Conservation (phyloP, 139 green algal genomes). For the Desmodesmus armatus region DNA sequence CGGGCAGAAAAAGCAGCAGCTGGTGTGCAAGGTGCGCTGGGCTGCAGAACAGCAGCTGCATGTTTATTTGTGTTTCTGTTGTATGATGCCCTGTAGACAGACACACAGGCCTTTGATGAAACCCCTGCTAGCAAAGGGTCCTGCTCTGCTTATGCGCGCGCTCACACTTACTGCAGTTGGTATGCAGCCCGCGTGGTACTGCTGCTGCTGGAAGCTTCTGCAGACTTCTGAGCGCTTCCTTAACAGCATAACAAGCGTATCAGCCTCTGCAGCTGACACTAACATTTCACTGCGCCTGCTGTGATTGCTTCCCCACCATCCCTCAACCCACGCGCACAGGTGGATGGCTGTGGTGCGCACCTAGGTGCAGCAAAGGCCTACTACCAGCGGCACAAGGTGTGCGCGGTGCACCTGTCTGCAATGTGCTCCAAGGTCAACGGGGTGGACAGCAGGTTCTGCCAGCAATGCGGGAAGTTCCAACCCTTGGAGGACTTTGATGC, state of each 20-base stretch:
- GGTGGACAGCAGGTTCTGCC: constrained; percentile 82
- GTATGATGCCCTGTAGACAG: too few relatives aligned
- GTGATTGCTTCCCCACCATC: not conserved
- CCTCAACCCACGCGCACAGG: constrained; percentile 50
- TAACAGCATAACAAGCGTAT: not conserved
- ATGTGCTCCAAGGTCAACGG: constrained; percentile 61
- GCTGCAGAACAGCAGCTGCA: not conserved
- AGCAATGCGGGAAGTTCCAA: constrained; percentile 94
- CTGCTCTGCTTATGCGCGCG: not conserved
- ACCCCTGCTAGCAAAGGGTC: too few relatives aligned
- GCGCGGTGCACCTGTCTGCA: constrained; percentile 71
- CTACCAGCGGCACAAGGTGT: constrained; percentile 85
- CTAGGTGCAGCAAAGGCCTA: constrained; percentile 72
- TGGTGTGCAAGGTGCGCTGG: constrained; percentile 37
- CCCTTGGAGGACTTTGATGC: constrained; percentile 88
- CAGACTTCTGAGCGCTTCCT: not conserved
- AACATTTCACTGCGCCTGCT: not conserved
- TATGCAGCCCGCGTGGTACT: not conserved
- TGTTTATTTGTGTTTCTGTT: too few relatives aligned
- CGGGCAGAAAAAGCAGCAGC: constrained; percentile 13
- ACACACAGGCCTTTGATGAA: too few relatives aligned
- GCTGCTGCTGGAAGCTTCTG: not conserved
- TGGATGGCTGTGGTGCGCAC: constrained; percentile 71
- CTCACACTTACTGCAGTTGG: not conserved
- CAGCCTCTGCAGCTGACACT: not conserved